Conservation (phyloP, 2,329 filamentous ascomycete genomes). For the Lachnellula willkommii region DNA sequence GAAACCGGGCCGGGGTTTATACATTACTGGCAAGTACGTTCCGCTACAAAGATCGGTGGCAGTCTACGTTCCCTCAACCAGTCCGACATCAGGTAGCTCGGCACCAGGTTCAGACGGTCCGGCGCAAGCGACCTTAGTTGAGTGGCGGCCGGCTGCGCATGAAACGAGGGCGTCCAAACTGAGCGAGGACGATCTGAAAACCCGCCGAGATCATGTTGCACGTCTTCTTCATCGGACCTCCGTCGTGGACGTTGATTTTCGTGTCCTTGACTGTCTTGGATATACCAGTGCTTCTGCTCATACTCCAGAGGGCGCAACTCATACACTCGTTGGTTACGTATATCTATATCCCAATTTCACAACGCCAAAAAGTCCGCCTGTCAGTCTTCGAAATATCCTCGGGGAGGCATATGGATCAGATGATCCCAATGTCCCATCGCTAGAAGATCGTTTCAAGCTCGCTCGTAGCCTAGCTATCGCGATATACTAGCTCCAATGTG, state of each 20-base stretch:
- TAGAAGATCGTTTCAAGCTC: background rate
- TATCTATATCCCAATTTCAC: background rate
- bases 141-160: background rate
- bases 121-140: background rate
- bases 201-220: background rate
- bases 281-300: background rate
- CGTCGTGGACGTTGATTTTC: background rate
- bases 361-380: background rate
- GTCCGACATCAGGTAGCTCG: background rate
- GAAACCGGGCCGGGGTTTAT: background rate
- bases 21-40: background rate
- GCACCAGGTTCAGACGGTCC: background rate
- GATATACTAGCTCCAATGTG: conserved; percentile 1
- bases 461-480: background rate
- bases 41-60: background rate
- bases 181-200: background rate
- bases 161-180: background rate
- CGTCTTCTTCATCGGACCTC: background rate
- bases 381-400: background rate
- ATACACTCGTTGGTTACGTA: background rate
- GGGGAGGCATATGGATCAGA: background rate
- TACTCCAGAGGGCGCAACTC: background rate
- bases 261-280: background rate
- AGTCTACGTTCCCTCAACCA: background rate
- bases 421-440: background rate